Conservation (phyloP, 2,329 filamentous ascomycete genomes). For the Colletotrichum paranaense region DNA sequence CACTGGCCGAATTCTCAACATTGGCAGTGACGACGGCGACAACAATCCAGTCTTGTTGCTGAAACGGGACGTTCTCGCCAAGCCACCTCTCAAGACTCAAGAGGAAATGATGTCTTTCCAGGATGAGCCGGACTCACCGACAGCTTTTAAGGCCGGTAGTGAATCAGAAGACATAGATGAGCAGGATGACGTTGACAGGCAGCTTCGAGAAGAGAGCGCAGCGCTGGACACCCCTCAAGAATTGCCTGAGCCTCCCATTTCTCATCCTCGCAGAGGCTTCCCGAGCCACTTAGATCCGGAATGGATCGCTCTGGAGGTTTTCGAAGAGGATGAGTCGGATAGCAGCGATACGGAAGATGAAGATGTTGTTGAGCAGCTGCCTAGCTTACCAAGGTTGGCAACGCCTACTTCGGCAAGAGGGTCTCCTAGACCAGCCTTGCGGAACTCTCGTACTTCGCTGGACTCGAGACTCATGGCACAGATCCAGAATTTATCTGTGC, state of each 20-base stretch:
- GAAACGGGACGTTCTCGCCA: constrained; percentile 76
- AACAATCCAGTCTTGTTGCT: constrained; percentile 81
- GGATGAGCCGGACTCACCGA: not conserved
- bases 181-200: constrained; percentile 59
- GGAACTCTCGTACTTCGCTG: constrained; percentile 42
- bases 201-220: constrained; percentile 53
- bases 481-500: constrained; percentile 53
- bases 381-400: not conserved
- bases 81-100: constrained; percentile 63
- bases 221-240: constrained; percentile 33
- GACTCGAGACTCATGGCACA: constrained; percentile 54
- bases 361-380: constrained; percentile 41
- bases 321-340: constrained; percentile 66
- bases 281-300: constrained; percentile 85
- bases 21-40: constrained; percentile 66
- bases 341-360: constrained; percentile 54
- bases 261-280: constrained; percentile 60
- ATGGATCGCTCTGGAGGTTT: constrained; percentile 93
- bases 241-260: not conserved
- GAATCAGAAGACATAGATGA: constrained; percentile 41
- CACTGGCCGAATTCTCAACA: constrained; percentile 89
- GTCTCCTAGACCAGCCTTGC: constrained; percentile 18
- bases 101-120: constrained; percentile 43
- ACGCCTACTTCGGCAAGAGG: constrained; percentile 8
- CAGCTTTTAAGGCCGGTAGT: not conserved